A percentile compares a stretch with the other conserved stretches of the same genome.
These are phyloP conservation scores for Cercospora berteroae DNA, from an alignment of 2,329 filamentous ascomycete genomes.

Conservation along the genomic window DNA sequence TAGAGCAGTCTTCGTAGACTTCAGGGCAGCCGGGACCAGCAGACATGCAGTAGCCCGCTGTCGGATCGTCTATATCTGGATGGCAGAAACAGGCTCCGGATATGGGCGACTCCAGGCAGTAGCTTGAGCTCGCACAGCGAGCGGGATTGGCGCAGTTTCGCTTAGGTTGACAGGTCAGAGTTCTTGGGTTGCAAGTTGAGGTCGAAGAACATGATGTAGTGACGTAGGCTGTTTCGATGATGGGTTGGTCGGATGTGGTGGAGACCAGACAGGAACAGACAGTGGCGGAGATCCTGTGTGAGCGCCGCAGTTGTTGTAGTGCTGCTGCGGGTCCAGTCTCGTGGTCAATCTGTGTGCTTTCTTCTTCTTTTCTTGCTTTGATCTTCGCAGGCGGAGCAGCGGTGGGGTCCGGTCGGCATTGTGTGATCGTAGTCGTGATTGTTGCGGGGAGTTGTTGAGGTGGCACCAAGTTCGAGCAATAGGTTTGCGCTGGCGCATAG, in stretches of 20 bases:
- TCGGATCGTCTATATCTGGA: constrained; percentile 18
- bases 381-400: neutral
- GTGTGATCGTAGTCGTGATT: constrained; percentile 14
- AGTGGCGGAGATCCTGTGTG: neutral
- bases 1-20: constrained; percentile 19
- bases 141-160: constrained; percentile 22
- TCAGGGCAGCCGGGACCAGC: constrained; percentile 21
- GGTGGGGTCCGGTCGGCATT: neutral
- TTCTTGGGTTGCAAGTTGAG: constrained; percentile 8
- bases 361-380: neutral
- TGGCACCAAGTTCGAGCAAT: constrained; percentile 8
- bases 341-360: neutral
- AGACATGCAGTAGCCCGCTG: constrained; percentile 21
- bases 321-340: neutral
- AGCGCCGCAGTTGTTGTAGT: constrained; percentile 4
- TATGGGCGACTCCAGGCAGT: constrained; percentile 18
- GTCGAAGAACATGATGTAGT: neutral
- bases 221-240: neutral
- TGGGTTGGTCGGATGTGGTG: neutral
- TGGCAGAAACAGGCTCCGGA: constrained; percentile 22
- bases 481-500: constrained; percentile 17
- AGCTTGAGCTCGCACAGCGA: constrained; percentile 16
- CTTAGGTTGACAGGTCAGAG: constrained; percentile 8
- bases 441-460: neutral
- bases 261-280: constrained; percentile 17